phyloP scores from a whole-genome alignment of 176 grass and related monocot genomes.

The Urochloa ruziziensis region DNA sequence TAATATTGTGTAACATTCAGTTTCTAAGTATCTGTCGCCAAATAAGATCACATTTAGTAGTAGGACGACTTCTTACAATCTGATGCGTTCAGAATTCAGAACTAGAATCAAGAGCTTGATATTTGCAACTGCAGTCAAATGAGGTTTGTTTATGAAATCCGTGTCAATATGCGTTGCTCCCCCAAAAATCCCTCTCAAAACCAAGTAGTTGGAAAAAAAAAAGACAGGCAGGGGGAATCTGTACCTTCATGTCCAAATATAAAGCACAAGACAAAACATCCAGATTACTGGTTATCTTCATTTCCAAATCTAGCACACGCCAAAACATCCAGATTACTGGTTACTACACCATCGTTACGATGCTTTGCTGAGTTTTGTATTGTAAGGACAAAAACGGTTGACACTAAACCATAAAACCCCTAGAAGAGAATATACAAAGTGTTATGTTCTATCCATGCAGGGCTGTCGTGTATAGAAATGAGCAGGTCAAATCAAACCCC shows the following conservation, averaged over 20 bases:
- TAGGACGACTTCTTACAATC: neutral
- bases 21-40: neutral
- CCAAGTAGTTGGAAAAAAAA: neutral
- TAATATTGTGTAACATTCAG: neutral
- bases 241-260: neutral
- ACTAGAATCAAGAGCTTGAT: neutral
- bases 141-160: neutral
- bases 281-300: conserved; percentile 7
- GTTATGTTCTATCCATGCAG: conserved; percentile 12
- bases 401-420: neutral
- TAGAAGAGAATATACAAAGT: conserved; percentile 2
- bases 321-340: neutral
- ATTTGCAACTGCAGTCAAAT: neutral
- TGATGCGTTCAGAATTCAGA: neutral
- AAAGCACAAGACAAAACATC: neutral
- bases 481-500: neutral
- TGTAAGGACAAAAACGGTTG: neutral
- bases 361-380: neutral
- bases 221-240: neutral
- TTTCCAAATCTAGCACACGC: neutral
- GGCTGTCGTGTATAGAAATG: conserved; percentile 12
- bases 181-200: neutral
- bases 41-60: neutral
- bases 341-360: neutral
- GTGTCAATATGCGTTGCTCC: neutral